phyloP scores from a whole-genome alignment of 805 yeast species.

The Ogataea parapolymorpha region DNA sequence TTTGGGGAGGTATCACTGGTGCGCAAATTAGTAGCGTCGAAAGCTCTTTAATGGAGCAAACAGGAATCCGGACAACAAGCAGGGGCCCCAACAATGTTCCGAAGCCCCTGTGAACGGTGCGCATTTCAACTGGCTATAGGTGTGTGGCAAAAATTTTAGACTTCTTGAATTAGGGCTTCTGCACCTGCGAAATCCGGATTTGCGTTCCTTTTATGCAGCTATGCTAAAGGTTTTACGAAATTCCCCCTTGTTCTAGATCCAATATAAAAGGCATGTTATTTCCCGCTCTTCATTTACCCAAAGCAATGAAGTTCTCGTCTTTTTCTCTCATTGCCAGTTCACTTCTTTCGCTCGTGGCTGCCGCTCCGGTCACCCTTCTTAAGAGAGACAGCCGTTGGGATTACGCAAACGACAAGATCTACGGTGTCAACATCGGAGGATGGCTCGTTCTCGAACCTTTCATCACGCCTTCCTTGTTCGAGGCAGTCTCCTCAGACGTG shows the following conservation, averaged over 20 bases:
- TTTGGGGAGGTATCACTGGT: not conserved
- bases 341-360: conserved; percentile 11
- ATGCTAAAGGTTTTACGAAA: conserved; percentile 2
- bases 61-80: not conserved
- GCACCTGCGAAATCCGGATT: conserved; percentile 10
- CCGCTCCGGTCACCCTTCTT: conserved; percentile 27
- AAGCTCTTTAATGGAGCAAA: not conserved
- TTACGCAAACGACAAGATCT: conserved; percentile 25
- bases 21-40: not conserved
- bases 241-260: not conserved
- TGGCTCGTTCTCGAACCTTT: conserved; percentile 88
- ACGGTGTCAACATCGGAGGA: conserved; percentile 85
- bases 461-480: conserved; percentile 76
- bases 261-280: conserved; percentile 3
- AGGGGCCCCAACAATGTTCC: no score
- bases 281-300: not conserved
- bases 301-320: conserved; percentile 15
- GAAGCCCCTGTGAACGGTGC: not conserved
- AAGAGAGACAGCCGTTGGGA: conserved; percentile 34
- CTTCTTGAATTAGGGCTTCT: not conserved
- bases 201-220: conserved; percentile 4
- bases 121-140: not conserved
- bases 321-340: not conserved
- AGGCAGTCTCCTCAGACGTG: conserved; percentile 41
- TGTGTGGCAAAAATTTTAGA: not conserved